phyloP scores from a whole-genome alignment of 2,329 filamentous ascomycete species.

The Venturia pyrina region DNA sequence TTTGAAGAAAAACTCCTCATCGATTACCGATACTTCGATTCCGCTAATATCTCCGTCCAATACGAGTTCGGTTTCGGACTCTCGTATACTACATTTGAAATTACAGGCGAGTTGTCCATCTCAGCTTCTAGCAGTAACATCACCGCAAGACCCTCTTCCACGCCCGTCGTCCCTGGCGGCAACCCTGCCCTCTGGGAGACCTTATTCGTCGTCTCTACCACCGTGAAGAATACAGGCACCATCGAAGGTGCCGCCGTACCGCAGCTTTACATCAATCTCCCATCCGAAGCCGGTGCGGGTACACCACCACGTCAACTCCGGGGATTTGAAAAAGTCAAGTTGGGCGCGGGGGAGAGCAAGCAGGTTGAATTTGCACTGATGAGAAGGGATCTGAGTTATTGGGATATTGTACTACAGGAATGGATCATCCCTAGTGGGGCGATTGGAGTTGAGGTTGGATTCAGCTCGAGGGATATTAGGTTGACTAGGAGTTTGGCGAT shows the following conservation, averaged over 20 bases:
- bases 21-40: constrained; percentile 55
- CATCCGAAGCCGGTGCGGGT: constrained; percentile 17
- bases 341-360: constrained; percentile 9
- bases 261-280: constrained; percentile 50
- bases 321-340: constrained; percentile 14
- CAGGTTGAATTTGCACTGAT: constrained; percentile 10
- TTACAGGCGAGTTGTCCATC: constrained; percentile 37
- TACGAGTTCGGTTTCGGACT: constrained; percentile 55
- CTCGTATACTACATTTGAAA: constrained; percentile 51
- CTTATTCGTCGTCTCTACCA: constrained; percentile 41
- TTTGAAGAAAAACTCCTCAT: constrained; percentile 45
- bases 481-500: neutral
- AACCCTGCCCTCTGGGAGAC: constrained; percentile 26
- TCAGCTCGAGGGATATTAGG: constrained; percentile 2
- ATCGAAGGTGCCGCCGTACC: constrained; percentile 56
- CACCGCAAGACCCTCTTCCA: constrained; percentile 15
- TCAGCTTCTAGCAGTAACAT: constrained; percentile 42
- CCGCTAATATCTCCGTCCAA: constrained; percentile 43
- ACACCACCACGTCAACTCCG: constrained; percentile 25
- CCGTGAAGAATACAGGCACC: constrained; percentile 49
- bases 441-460: constrained; percentile 6
- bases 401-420: constrained; percentile 13
- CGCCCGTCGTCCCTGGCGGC: constrained; percentile 21
- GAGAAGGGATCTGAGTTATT: constrained; percentile 14
- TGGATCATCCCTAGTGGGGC: constrained; percentile 11